Evolutionary conservation across 139 green algal genomes (phyloP).

Genomic region (Penium margaritaceum): DNA sequence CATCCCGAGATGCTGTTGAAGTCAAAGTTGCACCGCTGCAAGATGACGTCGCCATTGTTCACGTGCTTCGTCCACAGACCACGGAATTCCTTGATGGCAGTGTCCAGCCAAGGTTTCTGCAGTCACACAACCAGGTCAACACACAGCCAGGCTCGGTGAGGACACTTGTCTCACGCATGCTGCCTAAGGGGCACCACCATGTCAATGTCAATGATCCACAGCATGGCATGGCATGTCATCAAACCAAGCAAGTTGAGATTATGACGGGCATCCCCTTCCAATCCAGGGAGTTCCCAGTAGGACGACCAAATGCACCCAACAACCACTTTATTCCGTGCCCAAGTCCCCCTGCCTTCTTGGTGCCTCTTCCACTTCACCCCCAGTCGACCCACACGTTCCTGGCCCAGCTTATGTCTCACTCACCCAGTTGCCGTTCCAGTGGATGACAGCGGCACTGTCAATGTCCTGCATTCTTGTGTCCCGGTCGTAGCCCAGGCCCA

Average conservation of each 20-base stretch:
- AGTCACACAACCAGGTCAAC: not conserved
- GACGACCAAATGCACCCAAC: too few relatives aligned
- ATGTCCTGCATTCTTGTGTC: not conserved
- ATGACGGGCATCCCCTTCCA: not conserved
- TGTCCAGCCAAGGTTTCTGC: slow-evolving; percentile 27
- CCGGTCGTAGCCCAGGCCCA: slow-evolving; percentile 18
- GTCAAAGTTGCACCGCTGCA: slow-evolving; percentile 29
- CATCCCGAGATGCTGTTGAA: too few relatives aligned
- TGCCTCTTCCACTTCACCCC: too few relatives aligned
- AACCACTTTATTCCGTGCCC: too few relatives aligned
- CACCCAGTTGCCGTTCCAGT: slow-evolving; percentile 25
- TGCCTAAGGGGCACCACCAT: too few relatives aligned
- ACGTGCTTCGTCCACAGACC: slow-evolving; percentile 8
- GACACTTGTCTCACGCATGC: too few relatives aligned
- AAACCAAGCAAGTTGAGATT: not conserved
- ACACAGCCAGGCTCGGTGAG: not conserved
- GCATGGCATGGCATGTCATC: not conserved
- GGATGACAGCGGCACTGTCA: slow-evolving; percentile 10
- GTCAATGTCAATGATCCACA: not conserved
- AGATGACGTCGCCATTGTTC: not conserved
- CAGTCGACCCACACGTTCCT: too few relatives aligned
- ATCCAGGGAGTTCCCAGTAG: too few relatives aligned
- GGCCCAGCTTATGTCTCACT: not conserved
- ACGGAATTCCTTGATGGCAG: slow-evolving; percentile 15
- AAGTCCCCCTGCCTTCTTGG: too few relatives aligned